Conservation (phyloP, 148 eudicot genomes). For the Camellia lanceoleosa region DNA sequence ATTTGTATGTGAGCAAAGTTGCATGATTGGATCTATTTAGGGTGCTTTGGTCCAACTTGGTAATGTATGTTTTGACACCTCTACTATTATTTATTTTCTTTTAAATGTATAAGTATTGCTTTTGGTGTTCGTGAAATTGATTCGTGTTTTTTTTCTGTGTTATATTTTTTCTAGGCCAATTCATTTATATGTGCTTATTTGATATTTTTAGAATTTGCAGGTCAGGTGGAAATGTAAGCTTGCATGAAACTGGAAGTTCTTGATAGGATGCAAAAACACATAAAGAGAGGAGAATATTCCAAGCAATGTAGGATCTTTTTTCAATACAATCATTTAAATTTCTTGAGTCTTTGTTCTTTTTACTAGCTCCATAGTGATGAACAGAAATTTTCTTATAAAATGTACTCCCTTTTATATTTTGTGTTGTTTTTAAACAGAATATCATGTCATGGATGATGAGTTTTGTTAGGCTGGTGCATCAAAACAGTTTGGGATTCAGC, state of each 20-base stretch:
- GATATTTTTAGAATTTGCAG: neutral
- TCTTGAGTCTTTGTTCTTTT: too few species aligned
- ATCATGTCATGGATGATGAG: neutral
- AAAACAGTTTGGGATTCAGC: neutral
- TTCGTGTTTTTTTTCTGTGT: neutral
- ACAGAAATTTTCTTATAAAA: neutral
- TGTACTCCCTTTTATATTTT: neutral
- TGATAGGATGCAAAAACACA: neutral
- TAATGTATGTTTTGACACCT: neutral
- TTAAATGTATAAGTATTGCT: neutral
- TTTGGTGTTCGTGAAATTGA: neutral
- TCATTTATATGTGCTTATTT: neutral
- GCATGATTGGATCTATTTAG: neutral
- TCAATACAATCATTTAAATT: neutral
- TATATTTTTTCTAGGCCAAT: neutral
- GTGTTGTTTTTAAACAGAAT: neutral
- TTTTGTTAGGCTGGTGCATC: neutral
- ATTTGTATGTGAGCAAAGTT: neutral
- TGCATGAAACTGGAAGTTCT: conserved; percentile 5
- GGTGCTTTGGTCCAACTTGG: neutral
- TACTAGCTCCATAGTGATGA: neutral
- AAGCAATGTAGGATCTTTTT: neutral
- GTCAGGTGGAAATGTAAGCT: neutral
- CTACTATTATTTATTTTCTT: conserved; percentile 9
- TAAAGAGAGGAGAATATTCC: neutral